Percentiles rank a stretch among this genome's conserved stretches.
phyloP scores from a whole-genome alignment of 2,329 filamentous ascomycete species.

The Cyphellophora attinorum region DNA sequence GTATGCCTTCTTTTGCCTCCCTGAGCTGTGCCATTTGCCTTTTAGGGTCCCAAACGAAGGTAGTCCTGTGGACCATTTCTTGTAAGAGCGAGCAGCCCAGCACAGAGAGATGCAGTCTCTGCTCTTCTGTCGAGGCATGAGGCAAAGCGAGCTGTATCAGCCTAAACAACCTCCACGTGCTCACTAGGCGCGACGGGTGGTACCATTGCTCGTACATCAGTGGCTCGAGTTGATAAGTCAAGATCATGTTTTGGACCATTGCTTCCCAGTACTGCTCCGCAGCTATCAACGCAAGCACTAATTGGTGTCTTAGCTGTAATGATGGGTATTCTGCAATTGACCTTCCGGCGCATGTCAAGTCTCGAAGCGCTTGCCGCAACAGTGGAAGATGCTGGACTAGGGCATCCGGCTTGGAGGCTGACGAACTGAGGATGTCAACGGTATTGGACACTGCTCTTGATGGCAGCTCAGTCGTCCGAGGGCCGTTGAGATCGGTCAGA shows the following conservation, averaged over 20 bases:
- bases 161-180: conserved; percentile 23
- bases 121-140: no score
- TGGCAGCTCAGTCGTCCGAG: conserved; percentile 30
- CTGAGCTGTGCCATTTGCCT: no score
- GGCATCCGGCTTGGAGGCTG: conserved; percentile 2
- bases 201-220: conserved; percentile 36
- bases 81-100: no score
- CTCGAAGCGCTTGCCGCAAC: not conserved
- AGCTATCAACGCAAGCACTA: conserved; percentile 40
- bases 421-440: conserved; percentile 14
- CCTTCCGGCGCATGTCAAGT: conserved; percentile 32
- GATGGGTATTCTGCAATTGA: conserved; percentile 48
- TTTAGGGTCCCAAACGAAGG: no score
- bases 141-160: no score
- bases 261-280: conserved; percentile 35
- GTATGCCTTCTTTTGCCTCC: no score
- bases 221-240: conserved; percentile 43
- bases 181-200: conserved; percentile 48
- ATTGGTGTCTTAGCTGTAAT: conserved; percentile 42
- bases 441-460: conserved; percentile 25
- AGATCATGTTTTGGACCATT: conserved; percentile 41
- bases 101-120: no score
- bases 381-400: not conserved
- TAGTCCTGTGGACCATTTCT: no score
- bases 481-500: conserved; percentile 22